Base-by-base conservation (phyloP, 1,139 yeast genomes). In the Keqinozyma sinolaborantium region DNA sequence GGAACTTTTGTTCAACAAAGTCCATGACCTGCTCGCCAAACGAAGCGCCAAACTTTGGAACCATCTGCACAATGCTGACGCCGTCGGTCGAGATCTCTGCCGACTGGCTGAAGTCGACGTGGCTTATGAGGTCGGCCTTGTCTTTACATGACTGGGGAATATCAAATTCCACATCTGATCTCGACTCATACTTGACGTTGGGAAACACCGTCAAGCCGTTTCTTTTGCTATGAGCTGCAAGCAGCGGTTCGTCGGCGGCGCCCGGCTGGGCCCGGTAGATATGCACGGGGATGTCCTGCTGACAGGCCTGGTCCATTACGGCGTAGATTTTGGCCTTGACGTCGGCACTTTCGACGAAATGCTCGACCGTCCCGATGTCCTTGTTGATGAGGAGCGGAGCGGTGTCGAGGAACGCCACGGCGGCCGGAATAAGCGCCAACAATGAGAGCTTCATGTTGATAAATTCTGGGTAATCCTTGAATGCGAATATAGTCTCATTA, bases 71-170 rank as follows among this genome's bases (percentile, higher is more conserved):
- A 40, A 39, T 20, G 23, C 21, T 5, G 45, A 45, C 5, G 10
- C 25, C 38, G 36, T 32, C 42, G 47, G 10, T 40, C 28, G 20
- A 42, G 18, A 8, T 40, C 30, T 10, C 12, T 9, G 6, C 13
- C 6, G 25, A 11, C 7, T 23, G 9, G 9, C 12, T 7, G 7
- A 23, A 5, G 12, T 12, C 12, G 9, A 7, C 10, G 21, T 7
- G 10, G 10, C 10, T 7, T 7, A 18, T 18, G 9, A 18, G 9
- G 10, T 18, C 21, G n/a, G n/a, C n/a, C 10, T 18, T 18, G 9
- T 18, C 21, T 7, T 7, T 10, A 18, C 21, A 18, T 18, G 7
- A 7, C 9, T 18, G 21, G 9, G 21, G 21, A 7, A 18, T 7
- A 18, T 7, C 10, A 10, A 18, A 7, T 18, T 18, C 21, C 7